These are phyloP conservation scores for Scedosporium minutisporum DNA, from an alignment of 2,329 filamentous ascomycete genomes.

Conservation along the genomic window DNA sequence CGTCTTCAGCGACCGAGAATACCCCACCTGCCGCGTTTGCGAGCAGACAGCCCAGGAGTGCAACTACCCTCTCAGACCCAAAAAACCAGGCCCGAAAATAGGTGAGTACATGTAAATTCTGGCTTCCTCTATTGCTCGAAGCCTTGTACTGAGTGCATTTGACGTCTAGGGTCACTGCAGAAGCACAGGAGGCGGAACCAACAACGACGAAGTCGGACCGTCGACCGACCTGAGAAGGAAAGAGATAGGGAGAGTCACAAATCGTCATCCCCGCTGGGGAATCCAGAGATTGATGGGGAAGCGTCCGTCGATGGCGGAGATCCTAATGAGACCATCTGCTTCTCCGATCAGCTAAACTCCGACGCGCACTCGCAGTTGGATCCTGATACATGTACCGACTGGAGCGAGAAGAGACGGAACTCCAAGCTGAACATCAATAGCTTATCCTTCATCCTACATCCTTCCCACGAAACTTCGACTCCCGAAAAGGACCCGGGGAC, in stretches of 20 bases:
- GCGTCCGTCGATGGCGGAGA: constrained; percentile 6
- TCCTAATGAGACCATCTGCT: background rate
- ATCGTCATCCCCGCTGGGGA: background rate
- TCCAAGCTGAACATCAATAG: constrained; percentile 7
- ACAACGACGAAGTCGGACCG: constrained; percentile 2
- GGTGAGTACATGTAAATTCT: constrained; percentile 9
- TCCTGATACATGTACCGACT: background rate
- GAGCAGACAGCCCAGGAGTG: constrained; percentile 13
- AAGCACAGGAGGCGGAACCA: constrained; percentile 6
- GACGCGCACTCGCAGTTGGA: background rate
- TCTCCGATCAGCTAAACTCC: no score
- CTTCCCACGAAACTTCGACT: constrained; percentile 14
- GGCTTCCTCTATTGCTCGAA: background rate
- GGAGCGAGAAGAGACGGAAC: background rate
- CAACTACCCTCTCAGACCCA: constrained; percentile 16
- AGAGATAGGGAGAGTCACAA: background rate
- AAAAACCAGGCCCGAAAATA: constrained; percentile 20
- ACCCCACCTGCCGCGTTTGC: constrained; percentile 15
- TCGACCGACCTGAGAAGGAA: background rate
- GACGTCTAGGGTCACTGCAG: background rate
- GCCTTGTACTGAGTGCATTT: background rate
- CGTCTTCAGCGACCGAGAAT: constrained; percentile 12
- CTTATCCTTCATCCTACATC: constrained; percentile 17
- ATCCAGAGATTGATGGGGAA: background rate
- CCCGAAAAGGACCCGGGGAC: constrained; percentile 6